Conservation (phyloP, 805 yeast species). For the Torulaspora maleeae region DNA sequence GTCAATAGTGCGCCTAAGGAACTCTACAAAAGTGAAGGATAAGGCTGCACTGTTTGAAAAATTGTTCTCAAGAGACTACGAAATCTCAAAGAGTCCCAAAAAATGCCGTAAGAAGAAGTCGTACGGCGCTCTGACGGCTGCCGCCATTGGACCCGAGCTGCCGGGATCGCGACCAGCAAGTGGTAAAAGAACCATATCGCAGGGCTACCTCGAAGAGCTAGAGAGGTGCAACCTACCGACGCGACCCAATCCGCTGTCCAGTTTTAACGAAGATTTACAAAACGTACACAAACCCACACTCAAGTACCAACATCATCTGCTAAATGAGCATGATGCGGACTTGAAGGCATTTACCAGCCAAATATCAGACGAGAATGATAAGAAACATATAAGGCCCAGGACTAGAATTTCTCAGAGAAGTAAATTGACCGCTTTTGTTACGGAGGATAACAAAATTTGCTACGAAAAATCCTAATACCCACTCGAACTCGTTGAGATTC, state of each 20-base stretch:
- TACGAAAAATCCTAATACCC: conserved; percentile 23
- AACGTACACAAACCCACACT: conserved; percentile 2
- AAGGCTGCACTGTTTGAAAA: conserved; percentile 33
- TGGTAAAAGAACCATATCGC: conserved; percentile 19
- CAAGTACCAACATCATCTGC: conserved; percentile 5
- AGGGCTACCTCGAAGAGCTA: conserved; percentile 21
- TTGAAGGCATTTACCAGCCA: background rate
- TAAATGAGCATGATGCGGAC: conserved; percentile 1
- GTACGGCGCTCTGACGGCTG: conserved; percentile 11
- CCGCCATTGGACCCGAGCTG: background rate
- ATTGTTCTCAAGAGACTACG: conserved; percentile 17
- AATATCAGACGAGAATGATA: background rate
- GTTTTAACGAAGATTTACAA: background rate
- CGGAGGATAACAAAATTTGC: conserved; percentile 25
- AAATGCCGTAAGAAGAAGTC: conserved; percentile 12
- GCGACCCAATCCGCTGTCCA: conserved; percentile 2
- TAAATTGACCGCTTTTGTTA: conserved; percentile 23
- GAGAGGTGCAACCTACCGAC: conserved; percentile 17
- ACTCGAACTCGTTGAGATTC: background rate
- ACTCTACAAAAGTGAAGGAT: conserved; percentile 33
- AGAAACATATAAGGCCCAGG: conserved; percentile 4
- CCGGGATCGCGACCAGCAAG: conserved; percentile 1
- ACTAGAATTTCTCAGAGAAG: conserved; percentile 18
- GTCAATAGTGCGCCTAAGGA: conserved; percentile 26
- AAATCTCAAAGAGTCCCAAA: conserved; percentile 3